These are phyloP conservation scores for Gnomoniopsis sp. DNA, from an alignment of 2,329 filamentous ascomycete genomes.

Conservation along the genomic window DNA sequence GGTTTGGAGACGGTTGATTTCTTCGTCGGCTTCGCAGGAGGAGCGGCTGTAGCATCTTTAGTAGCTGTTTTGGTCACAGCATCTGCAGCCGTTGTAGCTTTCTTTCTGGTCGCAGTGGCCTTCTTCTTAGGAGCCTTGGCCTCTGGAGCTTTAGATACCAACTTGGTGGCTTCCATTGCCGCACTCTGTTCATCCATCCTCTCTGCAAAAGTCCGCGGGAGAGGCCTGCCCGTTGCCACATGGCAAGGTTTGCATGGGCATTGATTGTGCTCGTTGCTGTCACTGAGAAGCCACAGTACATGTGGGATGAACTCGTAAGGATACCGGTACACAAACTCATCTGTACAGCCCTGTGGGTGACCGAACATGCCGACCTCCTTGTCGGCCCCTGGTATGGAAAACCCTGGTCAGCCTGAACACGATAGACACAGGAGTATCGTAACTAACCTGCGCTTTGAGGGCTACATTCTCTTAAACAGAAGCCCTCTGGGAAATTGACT, in stretches of 20 bases:
- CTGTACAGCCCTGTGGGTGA: constrained; percentile 11
- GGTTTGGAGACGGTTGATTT: not conserved
- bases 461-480: constrained; percentile 10
- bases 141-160: constrained; percentile 6
- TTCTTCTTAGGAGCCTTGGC: constrained; percentile 10
- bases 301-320: constrained; percentile 53
- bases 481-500: constrained; percentile 12
- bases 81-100: not conserved
- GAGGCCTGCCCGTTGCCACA: constrained; percentile 11
- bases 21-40: constrained; percentile 6
- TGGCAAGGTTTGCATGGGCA: constrained; percentile 42
- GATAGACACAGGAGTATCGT: not conserved
- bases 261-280: constrained; percentile 43
- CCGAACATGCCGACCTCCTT: constrained; percentile 13
- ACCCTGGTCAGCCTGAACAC: not conserved
- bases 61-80: constrained; percentile 2
- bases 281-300: constrained; percentile 48
- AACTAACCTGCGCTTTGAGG: not conserved
- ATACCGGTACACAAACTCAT: constrained; percentile 42
- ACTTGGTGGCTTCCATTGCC: not conserved
- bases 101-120: constrained; percentile 8
- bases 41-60: not conserved
- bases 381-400: not conserved
- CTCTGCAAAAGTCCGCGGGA: constrained; percentile 12
- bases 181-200: constrained; percentile 14